Percentiles rank a stretch among this genome's conserved stretches.
Evolutionary conservation across 1,139 yeast genomes (phyloP).

Genomic region (Nakaseomyces bracarensis): DNA sequence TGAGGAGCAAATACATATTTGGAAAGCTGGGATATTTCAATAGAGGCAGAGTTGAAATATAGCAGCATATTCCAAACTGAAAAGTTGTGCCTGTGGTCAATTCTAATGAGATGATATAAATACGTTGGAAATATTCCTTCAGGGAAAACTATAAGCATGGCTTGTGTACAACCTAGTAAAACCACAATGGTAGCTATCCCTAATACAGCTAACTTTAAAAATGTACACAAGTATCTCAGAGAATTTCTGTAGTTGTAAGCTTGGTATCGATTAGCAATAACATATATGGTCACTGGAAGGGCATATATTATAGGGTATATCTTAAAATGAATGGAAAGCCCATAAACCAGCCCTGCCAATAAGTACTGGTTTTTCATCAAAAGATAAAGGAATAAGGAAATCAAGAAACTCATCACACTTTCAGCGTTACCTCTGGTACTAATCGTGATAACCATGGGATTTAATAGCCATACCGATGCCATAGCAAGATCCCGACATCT

Average conservation of each 20-base stretch:
- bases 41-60: slow-evolving; percentile 50
- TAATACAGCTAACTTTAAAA: slow-evolving; percentile 13
- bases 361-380: slow-evolving; percentile 34
- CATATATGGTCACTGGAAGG: slow-evolving; percentile 39
- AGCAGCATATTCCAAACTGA: slow-evolving; percentile 75
- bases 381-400: slow-evolving; percentile 51
- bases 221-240: neutral
- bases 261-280: slow-evolving; percentile 10
- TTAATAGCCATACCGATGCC: slow-evolving; percentile 70
- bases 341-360: slow-evolving; percentile 59
- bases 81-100: slow-evolving; percentile 93
- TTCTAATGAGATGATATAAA: slow-evolving; percentile 68
- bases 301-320: slow-evolving; percentile 82
- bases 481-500: slow-evolving; percentile 29
- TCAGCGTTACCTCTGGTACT: slow-evolving; percentile 93
- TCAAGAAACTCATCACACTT: slow-evolving; percentile 72
- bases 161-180: too few relatives aligned
- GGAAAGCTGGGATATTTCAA: slow-evolving; percentile 15
- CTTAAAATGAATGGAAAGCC: slow-evolving; percentile 80
- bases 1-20: slow-evolving; percentile 80
- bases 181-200: slow-evolving; percentile 21
- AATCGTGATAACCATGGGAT: slow-evolving; percentile 92
- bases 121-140: slow-evolving; percentile 77
- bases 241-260: slow-evolving; percentile 7
- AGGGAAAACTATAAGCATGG: slow-evolving; percentile 66